These are phyloP conservation scores for Teratosphaeria zuluensis DNA, from an alignment of 2,329 filamentous ascomycete genomes.

Conservation along the genomic window DNA sequence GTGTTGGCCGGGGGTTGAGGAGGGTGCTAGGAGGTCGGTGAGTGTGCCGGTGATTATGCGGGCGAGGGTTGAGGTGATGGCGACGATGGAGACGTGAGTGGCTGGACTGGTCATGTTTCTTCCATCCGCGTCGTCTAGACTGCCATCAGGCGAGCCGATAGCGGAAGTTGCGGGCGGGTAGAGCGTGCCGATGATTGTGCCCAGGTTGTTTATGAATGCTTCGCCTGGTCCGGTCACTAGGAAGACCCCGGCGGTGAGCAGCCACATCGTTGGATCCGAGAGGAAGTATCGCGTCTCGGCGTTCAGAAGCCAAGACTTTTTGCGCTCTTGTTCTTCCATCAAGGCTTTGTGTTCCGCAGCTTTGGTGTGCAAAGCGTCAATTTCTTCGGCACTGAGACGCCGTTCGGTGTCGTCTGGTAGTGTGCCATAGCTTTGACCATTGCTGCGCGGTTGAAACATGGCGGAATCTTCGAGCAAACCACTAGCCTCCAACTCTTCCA, in stretches of 20 bases:
- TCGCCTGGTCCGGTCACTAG: slow-evolving; percentile 92
- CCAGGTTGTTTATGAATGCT: slow-evolving; percentile 94
- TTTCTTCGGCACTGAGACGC: slow-evolving; percentile 35
- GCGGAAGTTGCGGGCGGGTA: slow-evolving; percentile 47
- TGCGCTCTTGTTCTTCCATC: slow-evolving; percentile 50
- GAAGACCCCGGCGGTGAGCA: slow-evolving; percentile 81
- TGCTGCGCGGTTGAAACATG: slow-evolving; percentile 52
- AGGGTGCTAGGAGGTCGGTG: slow-evolving; percentile 72
- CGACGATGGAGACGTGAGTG: slow-evolving; percentile 88
- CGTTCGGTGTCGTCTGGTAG: slow-evolving; percentile 33
- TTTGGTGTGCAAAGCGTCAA: slow-evolving; percentile 35
- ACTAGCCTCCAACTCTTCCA: slow-evolving; percentile 83
- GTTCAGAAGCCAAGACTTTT: slow-evolving; percentile 80
- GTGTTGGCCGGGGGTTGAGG: slow-evolving; percentile 44
- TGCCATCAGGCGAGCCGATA: slow-evolving; percentile 42
- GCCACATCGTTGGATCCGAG: slow-evolving; percentile 89
- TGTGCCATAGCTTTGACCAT: slow-evolving; percentile 49
- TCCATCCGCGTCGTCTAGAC: background rate
- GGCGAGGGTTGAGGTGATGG: slow-evolving; percentile 79
- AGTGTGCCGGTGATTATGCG: slow-evolving; percentile 82
- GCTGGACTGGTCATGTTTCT: slow-evolving; percentile 52
- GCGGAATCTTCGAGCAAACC: slow-evolving; percentile 68
- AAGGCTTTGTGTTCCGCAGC: slow-evolving; percentile 36
- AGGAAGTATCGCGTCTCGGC: slow-evolving; percentile 81
- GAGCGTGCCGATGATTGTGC: slow-evolving; percentile 82